Conservation (phyloP, 2,329 filamentous ascomycete genomes). For the Endocalyx cinctus region DNA sequence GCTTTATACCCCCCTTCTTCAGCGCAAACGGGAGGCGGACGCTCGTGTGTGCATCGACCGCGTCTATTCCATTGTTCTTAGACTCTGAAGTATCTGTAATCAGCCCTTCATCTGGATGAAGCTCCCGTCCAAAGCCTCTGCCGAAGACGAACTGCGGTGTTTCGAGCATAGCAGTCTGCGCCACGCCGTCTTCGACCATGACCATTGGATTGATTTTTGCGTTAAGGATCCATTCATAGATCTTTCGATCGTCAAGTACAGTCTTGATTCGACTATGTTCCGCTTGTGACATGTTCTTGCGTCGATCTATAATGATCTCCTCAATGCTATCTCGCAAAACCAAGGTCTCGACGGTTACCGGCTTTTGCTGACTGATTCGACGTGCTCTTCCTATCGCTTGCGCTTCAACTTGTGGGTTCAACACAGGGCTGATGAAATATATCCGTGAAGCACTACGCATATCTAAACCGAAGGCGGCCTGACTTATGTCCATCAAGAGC, state of each 20-base stretch:
- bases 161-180: conserved; percentile 45
- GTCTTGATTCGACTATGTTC: conserved; percentile 53
- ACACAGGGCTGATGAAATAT: conserved; percentile 84
- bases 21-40: conserved; percentile 6
- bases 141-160: conserved; percentile 48
- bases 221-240: conserved; percentile 57
- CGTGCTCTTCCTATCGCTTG: conserved; percentile 90
- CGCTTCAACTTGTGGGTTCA: conserved; percentile 78
- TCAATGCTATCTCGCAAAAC: conserved; percentile 78
- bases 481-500: conserved; percentile 84
- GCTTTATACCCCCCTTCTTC: neutral
- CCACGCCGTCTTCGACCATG: conserved; percentile 27
- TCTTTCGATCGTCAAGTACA: conserved; percentile 52
- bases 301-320: conserved; percentile 72
- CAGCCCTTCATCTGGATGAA: conserved; percentile 44
- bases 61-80: conserved; percentile 6
- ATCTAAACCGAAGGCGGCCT: conserved; percentile 84
- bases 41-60: neutral
- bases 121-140: conserved; percentile 38
- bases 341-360: conserved; percentile 81
- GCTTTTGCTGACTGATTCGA: conserved; percentile 75
- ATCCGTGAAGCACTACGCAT: conserved; percentile 78
- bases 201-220: conserved; percentile 37
- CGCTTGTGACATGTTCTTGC: conserved; percentile 68
- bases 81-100: conserved; percentile 21